Conservation (phyloP, 305 asterid species). For the Fraxinus sp. region DNA sequence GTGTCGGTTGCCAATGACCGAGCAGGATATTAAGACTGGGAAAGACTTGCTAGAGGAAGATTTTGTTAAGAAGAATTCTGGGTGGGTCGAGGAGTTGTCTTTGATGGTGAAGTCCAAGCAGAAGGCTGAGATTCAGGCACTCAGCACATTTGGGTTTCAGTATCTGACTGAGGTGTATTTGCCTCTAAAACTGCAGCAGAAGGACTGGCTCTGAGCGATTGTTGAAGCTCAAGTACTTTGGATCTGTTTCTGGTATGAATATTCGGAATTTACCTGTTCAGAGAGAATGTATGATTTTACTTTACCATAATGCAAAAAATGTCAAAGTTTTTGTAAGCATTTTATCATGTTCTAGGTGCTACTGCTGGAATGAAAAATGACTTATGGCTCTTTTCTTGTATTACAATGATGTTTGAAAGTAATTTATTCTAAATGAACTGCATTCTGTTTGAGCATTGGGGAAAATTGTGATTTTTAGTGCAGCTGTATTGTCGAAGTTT, state of each 20-base stretch:
- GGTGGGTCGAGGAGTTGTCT: constrained; percentile 91
- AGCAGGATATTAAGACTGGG: constrained; percentile 86
- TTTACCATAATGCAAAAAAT: neutral
- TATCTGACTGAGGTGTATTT: constrained; percentile 84
- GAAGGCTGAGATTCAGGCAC: constrained; percentile 95
- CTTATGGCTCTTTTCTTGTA: neutral
- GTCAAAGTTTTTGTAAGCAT: neutral
- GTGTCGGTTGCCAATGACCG: constrained; percentile 87
- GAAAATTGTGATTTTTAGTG: neutral
- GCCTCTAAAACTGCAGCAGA: constrained; percentile 86
- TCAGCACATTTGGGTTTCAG: constrained; percentile 89
- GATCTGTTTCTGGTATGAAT: neutral
- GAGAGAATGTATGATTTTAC: neutral
- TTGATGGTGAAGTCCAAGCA: constrained; percentile 87
- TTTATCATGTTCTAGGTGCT: neutral
- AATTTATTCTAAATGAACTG: neutral
- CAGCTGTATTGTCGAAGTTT: neutral
- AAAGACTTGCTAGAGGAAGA: constrained; percentile 88
- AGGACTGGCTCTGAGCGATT: constrained; percentile 74
- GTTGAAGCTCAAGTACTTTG: neutral
- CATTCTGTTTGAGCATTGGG: neutral
- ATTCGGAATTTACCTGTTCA: neutral
- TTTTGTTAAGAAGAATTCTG: constrained; percentile 90
- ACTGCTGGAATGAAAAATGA: neutral
- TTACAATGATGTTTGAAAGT: neutral